These are phyloP conservation scores for Ophiostoma tasmaniense DNA, from an alignment of 2,329 filamentous ascomycete species.

Conservation along the genomic window DNA sequence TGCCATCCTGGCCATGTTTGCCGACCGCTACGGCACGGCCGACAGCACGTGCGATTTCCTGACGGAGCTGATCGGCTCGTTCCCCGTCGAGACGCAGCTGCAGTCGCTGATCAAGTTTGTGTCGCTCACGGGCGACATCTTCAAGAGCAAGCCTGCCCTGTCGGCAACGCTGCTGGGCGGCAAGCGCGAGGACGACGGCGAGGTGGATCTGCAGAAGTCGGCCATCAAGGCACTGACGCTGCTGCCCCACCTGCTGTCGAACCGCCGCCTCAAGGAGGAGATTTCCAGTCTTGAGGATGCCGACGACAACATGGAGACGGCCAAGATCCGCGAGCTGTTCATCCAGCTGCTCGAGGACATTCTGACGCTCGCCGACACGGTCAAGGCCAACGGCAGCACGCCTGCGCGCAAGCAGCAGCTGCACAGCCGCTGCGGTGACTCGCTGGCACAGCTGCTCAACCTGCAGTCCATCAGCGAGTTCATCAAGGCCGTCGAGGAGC, in stretches of 20 bases:
- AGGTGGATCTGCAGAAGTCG: constrained; percentile 41
- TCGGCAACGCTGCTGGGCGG: constrained; percentile 67
- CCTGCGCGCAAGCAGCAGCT: constrained; percentile 34
- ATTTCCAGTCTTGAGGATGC: constrained; percentile 49
- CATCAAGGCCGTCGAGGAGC: constrained; percentile 73
- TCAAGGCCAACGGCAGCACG: constrained; percentile 35
- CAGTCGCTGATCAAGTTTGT: constrained; percentile 70
- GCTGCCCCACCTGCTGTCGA: constrained; percentile 50
- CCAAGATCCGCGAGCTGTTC: constrained; percentile 61
- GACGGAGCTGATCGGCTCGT: constrained; percentile 62
- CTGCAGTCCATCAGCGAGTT: constrained; percentile 82
- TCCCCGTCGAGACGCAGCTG: constrained; percentile 67
- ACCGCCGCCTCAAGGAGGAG: constrained; percentile 47
- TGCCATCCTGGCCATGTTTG: constrained; percentile 77
- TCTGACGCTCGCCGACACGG: constrained; percentile 55
- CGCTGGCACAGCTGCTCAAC: constrained; percentile 71
- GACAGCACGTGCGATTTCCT: constrained; percentile 68
- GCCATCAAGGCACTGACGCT: constrained; percentile 48
- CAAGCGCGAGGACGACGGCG: constrained; percentile 27
- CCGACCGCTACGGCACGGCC: constrained; percentile 78
- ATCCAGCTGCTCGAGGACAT: constrained; percentile 59
- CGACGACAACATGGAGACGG: constrained; percentile 58
- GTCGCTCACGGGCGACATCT: constrained; percentile 64
- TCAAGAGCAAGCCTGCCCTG: constrained; percentile 64
- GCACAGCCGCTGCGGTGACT: constrained; percentile 54